These are phyloP conservation scores for Musa acuminata DNA, from an alignment of 176 grass and related monocot species.

Conservation along the genomic window DNA sequence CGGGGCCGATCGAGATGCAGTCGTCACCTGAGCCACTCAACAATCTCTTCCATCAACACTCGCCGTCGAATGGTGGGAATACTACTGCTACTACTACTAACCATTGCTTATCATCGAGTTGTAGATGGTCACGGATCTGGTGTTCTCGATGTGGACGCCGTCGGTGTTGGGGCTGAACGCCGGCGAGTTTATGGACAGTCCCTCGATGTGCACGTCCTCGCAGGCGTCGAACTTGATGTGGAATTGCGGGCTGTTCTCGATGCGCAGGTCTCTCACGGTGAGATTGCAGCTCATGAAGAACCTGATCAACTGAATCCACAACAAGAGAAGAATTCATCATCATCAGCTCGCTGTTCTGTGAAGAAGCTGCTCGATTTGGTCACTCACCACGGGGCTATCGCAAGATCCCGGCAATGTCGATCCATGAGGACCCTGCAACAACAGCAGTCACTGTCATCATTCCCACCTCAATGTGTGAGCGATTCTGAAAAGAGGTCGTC, in stretches of 20 bases:
- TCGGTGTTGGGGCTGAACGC: conserved; percentile 80
- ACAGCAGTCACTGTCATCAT: background rate
- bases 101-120: conserved; percentile 87
- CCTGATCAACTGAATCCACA: conserved; percentile 49
- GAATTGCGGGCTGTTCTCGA: conserved; percentile 93
- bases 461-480: background rate
- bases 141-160: conserved; percentile 91
- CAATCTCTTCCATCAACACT: background rate
- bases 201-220: conserved; percentile 67
- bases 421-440: conserved; percentile 65
- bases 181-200: conserved; percentile 60
- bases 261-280: conserved; percentile 39
- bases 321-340: background rate
- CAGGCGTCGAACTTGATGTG: conserved; percentile 85
- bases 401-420: conserved; percentile 74
- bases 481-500: background rate
- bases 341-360: too few species aligned
- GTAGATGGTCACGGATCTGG: conserved; percentile 61
- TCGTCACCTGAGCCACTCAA: conserved; percentile 48
- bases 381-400: conserved; percentile 71
- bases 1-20: conserved; percentile 87
- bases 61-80: background rate
- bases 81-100: background rate
- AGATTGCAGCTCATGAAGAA: conserved; percentile 76
- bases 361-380: background rate